Base-by-base conservation (phyloP, 2,329 filamentous ascomycete species). In the Cladophialophora bantiana region DNA sequence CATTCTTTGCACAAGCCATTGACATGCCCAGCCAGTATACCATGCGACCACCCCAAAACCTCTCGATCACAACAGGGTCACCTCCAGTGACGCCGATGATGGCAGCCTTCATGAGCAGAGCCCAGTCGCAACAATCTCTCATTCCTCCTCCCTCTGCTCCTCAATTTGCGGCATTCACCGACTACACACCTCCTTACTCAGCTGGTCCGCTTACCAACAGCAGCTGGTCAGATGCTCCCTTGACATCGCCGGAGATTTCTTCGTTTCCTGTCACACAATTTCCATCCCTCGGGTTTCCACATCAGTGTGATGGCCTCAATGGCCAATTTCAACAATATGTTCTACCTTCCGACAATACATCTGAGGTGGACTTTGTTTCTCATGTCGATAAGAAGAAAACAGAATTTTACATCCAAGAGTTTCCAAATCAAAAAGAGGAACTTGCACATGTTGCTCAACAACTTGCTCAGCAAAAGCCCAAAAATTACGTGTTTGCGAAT, bases 381-480 rank as follows among this genome's bases (percentile, higher is more conserved):
- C 64, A 65, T 42, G 71, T 71, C 6, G 77, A 79, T 13, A 68
- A 76, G 50, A 78, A 78, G 72, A 73, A 72, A 42, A 75, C 76
- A 0, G 78, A 81, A 68, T 82, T 82, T 67, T 75, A 77, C 64
- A 81, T 82, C 58, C 78, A 80, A 58, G 80, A 82, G 66, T 82
- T 80, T 66, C 77, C 79, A 12, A 76, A 81, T 65, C 80, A 83
- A 66, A 77, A 79, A 62, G 75, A 80, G 68, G 76, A 77, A n/a
- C 78, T 81, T 68, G 77, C 77, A 26, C 78, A 77, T 65, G 75
- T 77, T 53, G 76, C 79, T n/a, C 78, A 82, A 63, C 79, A 81
- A 64, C 72, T 82, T 58, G 71, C 76, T 34, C 75, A 75, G 26
- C 78, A 80, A 64, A 78, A 77, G 71, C 77, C 78, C 6, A 80